These are phyloP conservation scores for Juglanconis oblonga DNA, from an alignment of 2,329 filamentous ascomycete genomes.

Conservation along the genomic window DNA sequence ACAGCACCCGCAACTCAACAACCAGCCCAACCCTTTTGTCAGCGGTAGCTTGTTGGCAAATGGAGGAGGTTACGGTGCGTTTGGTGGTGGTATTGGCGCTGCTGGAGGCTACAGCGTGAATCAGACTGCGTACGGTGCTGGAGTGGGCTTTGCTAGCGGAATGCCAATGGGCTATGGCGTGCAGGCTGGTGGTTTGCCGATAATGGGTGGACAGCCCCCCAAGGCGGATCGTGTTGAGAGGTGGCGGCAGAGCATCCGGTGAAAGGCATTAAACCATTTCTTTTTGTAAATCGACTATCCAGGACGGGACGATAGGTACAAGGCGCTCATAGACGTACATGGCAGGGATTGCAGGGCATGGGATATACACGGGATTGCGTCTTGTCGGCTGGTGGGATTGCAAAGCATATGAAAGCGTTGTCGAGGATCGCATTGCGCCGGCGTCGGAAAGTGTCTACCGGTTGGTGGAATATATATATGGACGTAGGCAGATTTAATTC, in stretches of 20 bases:
- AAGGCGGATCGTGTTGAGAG: conserved; percentile 31
- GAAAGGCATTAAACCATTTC: neutral
- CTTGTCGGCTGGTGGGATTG: neutral
- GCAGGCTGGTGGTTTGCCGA: conserved; percentile 18
- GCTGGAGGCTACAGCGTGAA: conserved; percentile 12
- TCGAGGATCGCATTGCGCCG: conserved; percentile 17
- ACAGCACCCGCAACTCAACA: conserved; percentile 11
- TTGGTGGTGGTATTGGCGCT: conserved; percentile 10
- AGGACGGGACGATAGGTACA: neutral
- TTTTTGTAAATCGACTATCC: neutral
- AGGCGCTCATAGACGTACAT: neutral
- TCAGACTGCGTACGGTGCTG: conserved; percentile 16
- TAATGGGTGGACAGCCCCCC: conserved; percentile 18
- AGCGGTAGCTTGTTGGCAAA: conserved; percentile 13
- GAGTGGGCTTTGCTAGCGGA: conserved; percentile 8
- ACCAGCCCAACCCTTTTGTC: conserved; percentile 10
- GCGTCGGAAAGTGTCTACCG: conserved; percentile 1
- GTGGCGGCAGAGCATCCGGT: conserved; percentile 30
- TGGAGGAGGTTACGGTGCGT: conserved; percentile 7
- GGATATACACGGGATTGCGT: neutral
- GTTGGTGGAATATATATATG: neutral
- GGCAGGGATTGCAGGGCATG: neutral
- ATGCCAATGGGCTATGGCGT: conserved; percentile 18
- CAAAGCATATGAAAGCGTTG: conserved; percentile 10
- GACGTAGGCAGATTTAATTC: neutral